Evolutionary conservation across 106 monocot genomes (phyloP).

Genomic region (Narthecium ossifragum): DNA sequence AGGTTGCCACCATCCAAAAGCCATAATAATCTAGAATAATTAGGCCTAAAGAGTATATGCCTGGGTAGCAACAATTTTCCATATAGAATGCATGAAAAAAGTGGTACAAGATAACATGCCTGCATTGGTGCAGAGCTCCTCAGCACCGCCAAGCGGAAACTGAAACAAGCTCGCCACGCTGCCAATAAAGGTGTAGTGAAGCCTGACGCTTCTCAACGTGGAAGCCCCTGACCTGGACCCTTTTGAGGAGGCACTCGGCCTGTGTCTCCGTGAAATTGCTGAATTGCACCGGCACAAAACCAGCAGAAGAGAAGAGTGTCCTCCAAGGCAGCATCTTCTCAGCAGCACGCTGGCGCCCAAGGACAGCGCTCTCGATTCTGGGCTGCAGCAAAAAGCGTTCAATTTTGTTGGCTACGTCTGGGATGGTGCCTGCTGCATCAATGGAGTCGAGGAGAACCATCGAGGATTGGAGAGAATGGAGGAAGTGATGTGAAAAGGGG

Average conservation of each 20-base stretch:
- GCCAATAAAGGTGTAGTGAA: slow-evolving; percentile 74
- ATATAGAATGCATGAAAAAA: slow-evolving; percentile 1
- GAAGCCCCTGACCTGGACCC: slow-evolving; percentile 78
- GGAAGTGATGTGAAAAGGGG: slow-evolving; percentile 59
- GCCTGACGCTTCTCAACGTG: slow-evolving; percentile 73
- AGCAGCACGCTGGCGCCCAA: slow-evolving; percentile 27
- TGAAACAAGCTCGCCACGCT: slow-evolving; percentile 64
- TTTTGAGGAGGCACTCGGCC: slow-evolving; percentile 84
- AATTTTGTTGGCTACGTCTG: slow-evolving; percentile 55
- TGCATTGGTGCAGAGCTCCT: slow-evolving; percentile 11
- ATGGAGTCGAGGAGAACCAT: slow-evolving; percentile 74
- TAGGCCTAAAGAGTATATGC: too few species aligned
- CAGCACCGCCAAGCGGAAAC: slow-evolving; percentile 89
- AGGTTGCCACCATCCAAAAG: background rate
- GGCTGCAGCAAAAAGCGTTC: slow-evolving; percentile 72
- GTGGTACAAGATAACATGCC: slow-evolving; percentile 20
- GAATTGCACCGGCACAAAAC: slow-evolving; percentile 56
- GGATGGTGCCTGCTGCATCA: slow-evolving; percentile 55
- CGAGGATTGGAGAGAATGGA: slow-evolving; percentile 50
- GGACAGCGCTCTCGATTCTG: slow-evolving; percentile 43
- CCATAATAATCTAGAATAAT: background rate
- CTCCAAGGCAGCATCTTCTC: slow-evolving; percentile 60
- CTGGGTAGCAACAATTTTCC: background rate
- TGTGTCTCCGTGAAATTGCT: slow-evolving; percentile 91
- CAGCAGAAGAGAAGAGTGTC: slow-evolving; percentile 35